Evolutionary conservation across 495 filamentous ascomycete species (phyloP), one percentile per base, ranked within the genome.

Genomic region (Zalerion maritima): DNA sequence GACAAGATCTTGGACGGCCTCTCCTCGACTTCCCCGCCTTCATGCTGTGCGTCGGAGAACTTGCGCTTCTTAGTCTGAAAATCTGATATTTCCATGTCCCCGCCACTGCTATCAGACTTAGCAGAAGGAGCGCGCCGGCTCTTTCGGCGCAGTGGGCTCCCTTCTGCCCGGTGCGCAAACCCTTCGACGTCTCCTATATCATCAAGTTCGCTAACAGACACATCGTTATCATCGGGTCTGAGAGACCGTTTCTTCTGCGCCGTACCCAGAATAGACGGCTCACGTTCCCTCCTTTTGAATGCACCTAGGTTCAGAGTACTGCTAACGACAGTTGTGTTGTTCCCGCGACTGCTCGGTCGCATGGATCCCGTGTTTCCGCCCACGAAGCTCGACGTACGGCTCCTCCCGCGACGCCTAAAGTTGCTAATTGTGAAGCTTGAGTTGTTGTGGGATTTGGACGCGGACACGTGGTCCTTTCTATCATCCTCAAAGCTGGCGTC

Each of bases 241-340:
- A 14, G 45, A 18, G 15, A 37, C 9, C 35, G 48, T 2, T 52
- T 45, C 32, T 57, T 61, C 31, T 49, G 51, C 3, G 42, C 43
- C 0, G 58, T 59, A 1, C 57, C 56, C 3, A 66, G 47, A 22
- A 66, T 64, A 35, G 60, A 64, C 2, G 55, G 60, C 36, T 64
- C 60, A 14, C 61, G 56, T 8, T 44, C 47, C 8, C 61, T 49
- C 12, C 57, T 42, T 35, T 47, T 57, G 36, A 66, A 66, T 6
- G 43, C 26, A n/a, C 60, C 55, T 10, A 66, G 47, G 29, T 57
- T 63, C 18, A 66, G 49, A 6, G 50, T 51, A 2, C 54, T 55
- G 34, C 50, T 57, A 14, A 57, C 36, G 31, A 45, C 56, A n/a
- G 58, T 57, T 8, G 61, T 66, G 26, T 46, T 58, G 7, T 44